A percentile compares a stretch with the other conserved stretches of the same genome.
Conservation (phyloP, 768 basidiomycete genomes). For the Udeniomyces megalosporus region DNA sequence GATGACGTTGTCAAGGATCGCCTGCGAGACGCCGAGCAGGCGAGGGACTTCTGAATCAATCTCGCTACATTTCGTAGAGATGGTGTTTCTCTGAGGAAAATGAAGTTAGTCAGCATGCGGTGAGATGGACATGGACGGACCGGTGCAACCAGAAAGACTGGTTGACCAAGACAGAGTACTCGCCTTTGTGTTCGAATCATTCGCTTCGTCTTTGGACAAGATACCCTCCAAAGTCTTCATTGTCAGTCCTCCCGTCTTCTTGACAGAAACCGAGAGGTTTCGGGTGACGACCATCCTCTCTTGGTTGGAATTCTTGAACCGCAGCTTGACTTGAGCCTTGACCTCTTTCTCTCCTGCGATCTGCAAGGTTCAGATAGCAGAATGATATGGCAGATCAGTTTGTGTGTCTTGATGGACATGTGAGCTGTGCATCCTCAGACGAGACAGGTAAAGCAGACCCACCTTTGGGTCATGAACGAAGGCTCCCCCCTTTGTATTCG, state of each 20-base stretch:
- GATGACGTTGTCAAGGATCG: conserved; percentile 97
- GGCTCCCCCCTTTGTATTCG: conserved; percentile 94
- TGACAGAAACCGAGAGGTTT: conserved; percentile 78
- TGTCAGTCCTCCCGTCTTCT: conserved; percentile 65
- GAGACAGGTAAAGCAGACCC: no score
- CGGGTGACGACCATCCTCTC: conserved; percentile 76
- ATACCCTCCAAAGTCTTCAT: conserved; percentile 98
- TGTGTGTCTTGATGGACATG: no score
- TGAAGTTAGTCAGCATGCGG: not conserved
- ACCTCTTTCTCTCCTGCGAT: conserved; percentile 99
- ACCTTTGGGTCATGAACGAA: conserved; percentile 91
- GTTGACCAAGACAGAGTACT: conserved; percentile 19
- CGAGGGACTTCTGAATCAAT: conserved; percentile 89
- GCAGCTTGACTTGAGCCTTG: conserved; percentile 90
- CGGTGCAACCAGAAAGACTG: no score
- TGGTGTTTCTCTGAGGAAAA: conserved; percentile 52
- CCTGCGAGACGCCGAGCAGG: conserved; percentile 84
- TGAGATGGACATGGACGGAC: no score
- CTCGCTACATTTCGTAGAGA: conserved; percentile 95
- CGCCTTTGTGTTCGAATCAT: conserved; percentile 61
- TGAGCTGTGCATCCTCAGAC: no score
- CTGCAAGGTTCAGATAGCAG: conserved; percentile 20
- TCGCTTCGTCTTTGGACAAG: conserved; percentile 52
- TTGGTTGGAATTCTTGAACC: conserved; percentile 81
- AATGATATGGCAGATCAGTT: not conserved